Evolutionary conservation across 352 stramenopile species (phyloP).

Genomic region (Phytophthora nicotianae): DNA sequence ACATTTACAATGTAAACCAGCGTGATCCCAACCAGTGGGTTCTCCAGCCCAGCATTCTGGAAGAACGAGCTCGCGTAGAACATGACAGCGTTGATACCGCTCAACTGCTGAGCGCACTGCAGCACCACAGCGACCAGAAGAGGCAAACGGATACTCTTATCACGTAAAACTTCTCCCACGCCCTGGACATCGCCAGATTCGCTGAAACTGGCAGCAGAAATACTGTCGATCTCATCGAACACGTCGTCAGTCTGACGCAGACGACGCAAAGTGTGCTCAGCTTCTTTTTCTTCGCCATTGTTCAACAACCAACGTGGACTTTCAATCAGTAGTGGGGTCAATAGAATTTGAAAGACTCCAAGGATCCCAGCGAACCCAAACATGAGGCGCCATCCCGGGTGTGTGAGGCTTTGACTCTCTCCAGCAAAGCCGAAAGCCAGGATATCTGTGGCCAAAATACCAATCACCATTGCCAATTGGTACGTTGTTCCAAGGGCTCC

Average conservation of each 20-base stretch:
- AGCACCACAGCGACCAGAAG: slow-evolving; percentile 68
- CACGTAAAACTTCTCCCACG: slow-evolving; percentile 55
- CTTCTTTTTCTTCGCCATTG: slow-evolving; percentile 62
- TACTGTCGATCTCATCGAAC: slow-evolving; percentile 72
- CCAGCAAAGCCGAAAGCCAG: slow-evolving; percentile 66
- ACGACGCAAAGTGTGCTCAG: slow-evolving; percentile 48
- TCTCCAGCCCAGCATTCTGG: slow-evolving; percentile 58
- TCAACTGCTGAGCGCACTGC: slow-evolving; percentile 73
- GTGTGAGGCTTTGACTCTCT: slow-evolving; percentile 45
- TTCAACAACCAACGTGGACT: slow-evolving; percentile 72
- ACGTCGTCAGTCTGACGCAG: slow-evolving; percentile 65
- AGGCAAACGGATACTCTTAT: slow-evolving; percentile 57
- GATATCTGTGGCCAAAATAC: slow-evolving; percentile 52
- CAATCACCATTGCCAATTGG: slow-evolving; percentile 68
- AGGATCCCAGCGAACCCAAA: slow-evolving; percentile 68
- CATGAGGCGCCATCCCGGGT: slow-evolving; percentile 68
- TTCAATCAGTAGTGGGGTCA: slow-evolving; percentile 62
- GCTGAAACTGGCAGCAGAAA: slow-evolving; percentile 62
- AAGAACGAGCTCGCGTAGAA: slow-evolving; percentile 84
- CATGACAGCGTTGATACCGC: slow-evolving; percentile 81
- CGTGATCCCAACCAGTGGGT: slow-evolving; percentile 63
- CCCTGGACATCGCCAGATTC: slow-evolving; percentile 56
- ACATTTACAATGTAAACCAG: slow-evolving; percentile 75
- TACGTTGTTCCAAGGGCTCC: slow-evolving; percentile 69
- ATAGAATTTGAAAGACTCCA: slow-evolving; percentile 51